Evolutionary conservation across 2,329 filamentous ascomycete species (phyloP).

Genomic region (Fusarium nematophilum): DNA sequence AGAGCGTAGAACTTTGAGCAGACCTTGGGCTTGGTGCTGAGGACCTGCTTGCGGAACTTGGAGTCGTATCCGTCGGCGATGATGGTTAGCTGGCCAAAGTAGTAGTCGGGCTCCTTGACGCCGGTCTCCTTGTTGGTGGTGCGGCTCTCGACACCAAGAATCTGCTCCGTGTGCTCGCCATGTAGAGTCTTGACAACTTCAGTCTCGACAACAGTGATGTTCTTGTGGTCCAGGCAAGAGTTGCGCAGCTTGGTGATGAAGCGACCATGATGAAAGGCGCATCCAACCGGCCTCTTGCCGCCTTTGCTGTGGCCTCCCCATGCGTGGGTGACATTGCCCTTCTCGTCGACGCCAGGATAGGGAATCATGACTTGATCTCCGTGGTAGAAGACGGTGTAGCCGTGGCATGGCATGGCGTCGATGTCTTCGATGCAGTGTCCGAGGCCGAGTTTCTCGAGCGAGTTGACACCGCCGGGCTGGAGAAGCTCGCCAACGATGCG

Average conservation of each 20-base stretch:
- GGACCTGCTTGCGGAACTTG: conserved; percentile 86
- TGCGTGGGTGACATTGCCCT: conserved; percentile 53
- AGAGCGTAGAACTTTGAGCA: conserved; percentile 96
- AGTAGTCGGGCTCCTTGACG: conserved; percentile 74
- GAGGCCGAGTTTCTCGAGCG: conserved; percentile 84
- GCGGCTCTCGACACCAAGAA: conserved; percentile 84
- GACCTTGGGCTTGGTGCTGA: conserved; percentile 83
- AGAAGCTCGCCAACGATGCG: conserved; percentile 95
- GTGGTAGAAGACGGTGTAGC: conserved; percentile 90
- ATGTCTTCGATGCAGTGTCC: conserved; percentile 87
- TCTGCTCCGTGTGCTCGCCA: conserved; percentile 73
- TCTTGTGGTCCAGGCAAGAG: conserved; percentile 78
- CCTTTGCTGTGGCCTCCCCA: conserved; percentile 51
- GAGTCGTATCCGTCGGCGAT: conserved; percentile 93
- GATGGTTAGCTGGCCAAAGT: conserved; percentile 89
- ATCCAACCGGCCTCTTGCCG: conserved; percentile 69
- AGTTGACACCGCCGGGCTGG: conserved; percentile 89
- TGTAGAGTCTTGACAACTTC: conserved; percentile 82
- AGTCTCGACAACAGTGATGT: conserved; percentile 92
- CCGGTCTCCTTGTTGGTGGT: conserved; percentile 70
- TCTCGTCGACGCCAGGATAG: conserved; percentile 75
- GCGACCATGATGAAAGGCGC: conserved; percentile 92
- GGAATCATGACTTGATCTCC: conserved; percentile 78
- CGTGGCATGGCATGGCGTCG: conserved; percentile 83
- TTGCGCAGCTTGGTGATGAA: conserved; percentile 87